Base-by-base conservation (phyloP, 352 stramenopile genomes). In the Phytophthora hybrid region DNA sequence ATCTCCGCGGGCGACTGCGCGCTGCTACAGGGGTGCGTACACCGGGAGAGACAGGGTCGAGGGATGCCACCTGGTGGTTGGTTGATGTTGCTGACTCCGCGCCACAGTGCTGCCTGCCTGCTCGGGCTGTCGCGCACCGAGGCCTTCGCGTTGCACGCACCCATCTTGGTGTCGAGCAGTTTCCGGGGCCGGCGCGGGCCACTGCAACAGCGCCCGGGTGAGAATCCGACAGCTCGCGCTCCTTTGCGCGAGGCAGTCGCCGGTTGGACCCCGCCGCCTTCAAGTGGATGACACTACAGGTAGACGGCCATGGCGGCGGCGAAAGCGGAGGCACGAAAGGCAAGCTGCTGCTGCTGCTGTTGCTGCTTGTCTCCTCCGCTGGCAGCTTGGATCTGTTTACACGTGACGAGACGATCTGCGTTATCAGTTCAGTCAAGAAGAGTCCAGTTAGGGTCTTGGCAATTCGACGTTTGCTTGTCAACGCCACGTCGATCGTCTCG, bases 371-470 rank as follows among this genome's bases (percentile, higher is more conserved):
- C 16, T 60, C 26, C 31, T 54, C 39, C 1, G 51, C 16, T 47
- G 41, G 19, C 13, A n/a, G 16, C n/a, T 2, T 39, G 23, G n/a
- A 21, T 18, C 26, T 74, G 60, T 65, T 68, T 69, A 68, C 53
- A 21, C 44, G 61, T 49, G 41, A 19, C 41, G 37, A 23, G 34
- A 60, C 18, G 13, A 3, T 8, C 14, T 58, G 68, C 69, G 66
- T 80, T 73, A 77, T 72, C 69, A 78, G 39, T 75, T 75, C 57
- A 13, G 69, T 76, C 74, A 72, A 78, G 69, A 80, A 80, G 69
- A 80, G 70, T 74, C 55, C 64, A 76, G 59, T 73, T 44, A 26
- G 46, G 39, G 37, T 61, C 67, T 75, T 74, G 29, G 14, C 14
- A 61, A n/a, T 47, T 67, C 55, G 73, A 73, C 61, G n/a, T 68